Percentiles rank a stretch among this genome's conserved stretches.
These are phyloP conservation scores for Neospora caninum DNA, from an alignment of 169 alveolate species.

Conservation along the genomic window DNA sequence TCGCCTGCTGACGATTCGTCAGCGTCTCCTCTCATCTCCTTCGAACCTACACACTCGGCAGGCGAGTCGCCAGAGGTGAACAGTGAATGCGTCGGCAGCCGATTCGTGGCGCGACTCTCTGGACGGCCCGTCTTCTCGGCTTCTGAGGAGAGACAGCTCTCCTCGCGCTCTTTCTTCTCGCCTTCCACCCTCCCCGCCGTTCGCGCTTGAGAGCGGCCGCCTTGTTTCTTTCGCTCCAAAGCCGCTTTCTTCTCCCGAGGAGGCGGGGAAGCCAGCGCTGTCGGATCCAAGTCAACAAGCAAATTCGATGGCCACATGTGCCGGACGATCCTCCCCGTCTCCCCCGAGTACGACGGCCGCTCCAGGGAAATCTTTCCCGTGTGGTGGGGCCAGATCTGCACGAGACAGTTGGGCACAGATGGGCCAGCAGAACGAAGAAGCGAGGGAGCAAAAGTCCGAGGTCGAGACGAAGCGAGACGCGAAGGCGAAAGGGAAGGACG, in stretches of 20 bases:
- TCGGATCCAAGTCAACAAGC: neutral
- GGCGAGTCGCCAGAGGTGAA: no score
- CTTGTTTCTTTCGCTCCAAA: neutral
- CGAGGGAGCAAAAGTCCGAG: no score
- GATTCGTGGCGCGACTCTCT: no score
- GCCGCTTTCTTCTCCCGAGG: neutral
- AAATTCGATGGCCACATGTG: conserved; percentile 18
- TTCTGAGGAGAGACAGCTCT: no score
- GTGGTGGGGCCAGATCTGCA: neutral
- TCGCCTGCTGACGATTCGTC: neutral
- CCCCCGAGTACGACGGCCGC: conserved; percentile 21
- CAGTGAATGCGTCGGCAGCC: no score
- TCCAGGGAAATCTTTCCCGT: neutral
- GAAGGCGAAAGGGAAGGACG: no score
- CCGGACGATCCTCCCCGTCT: neutral
- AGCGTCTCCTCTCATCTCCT: neutral
- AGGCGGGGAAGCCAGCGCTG: neutral
- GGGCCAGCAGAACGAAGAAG: neutral
- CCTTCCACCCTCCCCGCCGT: no score
- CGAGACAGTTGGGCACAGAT: neutral
- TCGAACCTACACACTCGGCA: no score
- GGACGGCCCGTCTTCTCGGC: no score
- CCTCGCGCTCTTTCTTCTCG: no score
- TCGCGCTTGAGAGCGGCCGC: no score
- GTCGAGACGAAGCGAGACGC: no score